Base-by-base conservation (phyloP, 345 rosid genomes). In the Eucalyptus polybractea region DNA sequence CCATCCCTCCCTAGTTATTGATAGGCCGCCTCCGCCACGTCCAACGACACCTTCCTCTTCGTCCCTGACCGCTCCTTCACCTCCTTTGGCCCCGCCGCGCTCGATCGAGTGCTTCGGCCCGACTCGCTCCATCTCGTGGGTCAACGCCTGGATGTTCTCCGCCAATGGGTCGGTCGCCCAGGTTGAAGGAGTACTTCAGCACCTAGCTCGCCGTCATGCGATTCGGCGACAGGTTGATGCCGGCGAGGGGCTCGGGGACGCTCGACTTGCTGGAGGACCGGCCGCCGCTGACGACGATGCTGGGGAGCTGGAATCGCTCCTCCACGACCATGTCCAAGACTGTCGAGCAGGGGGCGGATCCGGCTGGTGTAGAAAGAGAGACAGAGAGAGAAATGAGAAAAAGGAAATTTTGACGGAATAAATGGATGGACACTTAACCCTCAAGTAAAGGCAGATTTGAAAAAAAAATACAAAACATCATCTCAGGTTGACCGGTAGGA, bases 121-220 rank as follows among this genome's bases (percentile, higher is more conserved):
- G 53, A 86, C 72, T 87, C 93, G 94, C 51, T 93, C 94, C 2
- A 94, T 94, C 85, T 95, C 95, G 15, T 97, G 99, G 99, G 94
- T 97, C 86, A 99, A 97, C 96, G 99, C 98, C 24, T 96, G 99
- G 99, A 97, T 98, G 21, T 94, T 97, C 10, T 86, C 87, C 42
- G 88, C 96, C 40, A 92, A 95, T 95, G 98, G 97, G 97, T 90
- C 95, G 93, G 94, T 97, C 25, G 95, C 97, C 44, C 97, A 95
- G 90, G 98, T 97, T 92, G 16, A 93, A 92, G 67, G 99, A 97
- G 94, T 97, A 97, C 91, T 95, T 97, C 88, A 87, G 96, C 91
- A 97, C 99, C 45, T 94, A 94, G 53, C 97, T 97, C 76, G 95
- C 97, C 10, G 97, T 97, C 13, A 95, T 98, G 5, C 93, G 97